Percentiles rank a stretch among this genome's conserved stretches.
Evolutionary conservation across 1,139 yeast genomes (phyloP).

Genomic region (Taiozyma onychis): DNA sequence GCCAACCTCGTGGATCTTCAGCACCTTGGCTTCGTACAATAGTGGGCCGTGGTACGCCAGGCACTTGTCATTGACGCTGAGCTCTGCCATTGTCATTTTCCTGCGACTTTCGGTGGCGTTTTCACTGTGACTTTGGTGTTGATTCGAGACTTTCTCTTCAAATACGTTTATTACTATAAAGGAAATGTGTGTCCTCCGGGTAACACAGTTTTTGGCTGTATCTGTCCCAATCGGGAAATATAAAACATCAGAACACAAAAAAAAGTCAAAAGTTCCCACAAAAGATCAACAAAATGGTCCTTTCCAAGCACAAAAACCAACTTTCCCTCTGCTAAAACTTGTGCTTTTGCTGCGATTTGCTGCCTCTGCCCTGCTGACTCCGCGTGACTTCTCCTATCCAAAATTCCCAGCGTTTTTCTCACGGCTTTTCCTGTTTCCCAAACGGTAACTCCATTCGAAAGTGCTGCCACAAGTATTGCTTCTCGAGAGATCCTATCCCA

Average conservation of each 20-base stretch:
- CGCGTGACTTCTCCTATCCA: neutral
- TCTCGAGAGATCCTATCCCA: too few relatives aligned
- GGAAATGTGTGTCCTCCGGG: neutral
- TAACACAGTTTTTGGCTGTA: neutral
- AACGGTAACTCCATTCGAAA: too few relatives aligned
- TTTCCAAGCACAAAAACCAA: neutral
- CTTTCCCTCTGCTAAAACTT: neutral
- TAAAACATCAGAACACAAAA: neutral
- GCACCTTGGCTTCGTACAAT: slow-evolving; percentile 80
- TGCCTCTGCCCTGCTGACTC: neutral
- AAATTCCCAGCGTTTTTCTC: too few relatives aligned
- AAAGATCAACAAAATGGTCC: neutral
- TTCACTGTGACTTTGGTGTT: too few relatives aligned
- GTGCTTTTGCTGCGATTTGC: neutral
- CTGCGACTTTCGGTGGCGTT: too few relatives aligned
- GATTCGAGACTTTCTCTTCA: too few relatives aligned
- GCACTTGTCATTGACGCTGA: slow-evolving; percentile 41
- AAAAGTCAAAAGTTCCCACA: neutral
- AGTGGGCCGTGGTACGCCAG: slow-evolving; percentile 90
- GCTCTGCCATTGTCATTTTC: neutral
- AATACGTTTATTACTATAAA: too few relatives aligned
- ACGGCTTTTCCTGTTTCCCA: neutral
- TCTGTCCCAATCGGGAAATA: neutral
- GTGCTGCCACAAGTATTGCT: too few relatives aligned
- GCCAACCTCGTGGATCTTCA: slow-evolving; percentile 56